Evolutionary conservation across 2,329 filamentous ascomycete genomes (phyloP).

Genomic region (Clarireedia hainanense): DNA sequence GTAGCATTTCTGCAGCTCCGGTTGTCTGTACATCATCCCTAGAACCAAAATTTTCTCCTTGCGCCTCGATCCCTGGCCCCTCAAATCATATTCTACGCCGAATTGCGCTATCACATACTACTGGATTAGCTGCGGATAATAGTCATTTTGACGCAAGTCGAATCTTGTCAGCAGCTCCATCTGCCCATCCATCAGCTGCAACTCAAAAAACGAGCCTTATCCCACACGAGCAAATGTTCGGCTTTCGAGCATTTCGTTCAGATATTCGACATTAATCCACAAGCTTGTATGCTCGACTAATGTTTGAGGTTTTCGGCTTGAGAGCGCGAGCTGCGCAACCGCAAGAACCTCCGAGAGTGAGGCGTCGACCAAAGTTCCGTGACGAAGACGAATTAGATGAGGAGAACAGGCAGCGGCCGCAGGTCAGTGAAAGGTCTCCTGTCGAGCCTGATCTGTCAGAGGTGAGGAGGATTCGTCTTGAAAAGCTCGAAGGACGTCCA

Average conservation of each 20-base stretch:
- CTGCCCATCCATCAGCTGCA: slow-evolving; percentile 7
- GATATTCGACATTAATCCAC: background rate
- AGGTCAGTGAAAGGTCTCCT: slow-evolving; percentile 16
- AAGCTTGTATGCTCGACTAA: slow-evolving; percentile 1
- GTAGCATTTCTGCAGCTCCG: too few species aligned
- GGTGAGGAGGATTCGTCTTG: slow-evolving; percentile 21
- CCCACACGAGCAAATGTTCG: slow-evolving; percentile 17
- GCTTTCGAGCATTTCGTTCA: too few species aligned
- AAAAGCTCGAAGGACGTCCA: slow-evolving; percentile 22
- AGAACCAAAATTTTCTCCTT: too few species aligned
- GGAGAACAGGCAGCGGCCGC: slow-evolving; percentile 9
- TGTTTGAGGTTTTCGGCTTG: background rate
- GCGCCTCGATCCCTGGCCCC: too few species aligned
- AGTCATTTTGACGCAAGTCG: background rate
- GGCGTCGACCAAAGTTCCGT: slow-evolving; percentile 17
- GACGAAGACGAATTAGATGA: slow-evolving; percentile 23
- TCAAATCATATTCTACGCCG: too few species aligned
- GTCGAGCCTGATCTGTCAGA: slow-evolving; percentile 18
- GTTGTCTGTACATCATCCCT: too few species aligned
- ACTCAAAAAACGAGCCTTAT: slow-evolving; percentile 10
- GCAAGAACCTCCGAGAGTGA: slow-evolving; percentile 8
- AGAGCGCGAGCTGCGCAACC: background rate
- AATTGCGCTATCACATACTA: too few species aligned
- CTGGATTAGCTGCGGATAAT: too few species aligned
- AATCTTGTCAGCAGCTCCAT: slow-evolving; percentile 2